phyloP scores from a whole-genome alignment of 2,329 filamentous ascomycete genomes.

The Exophiala mesophila region DNA sequence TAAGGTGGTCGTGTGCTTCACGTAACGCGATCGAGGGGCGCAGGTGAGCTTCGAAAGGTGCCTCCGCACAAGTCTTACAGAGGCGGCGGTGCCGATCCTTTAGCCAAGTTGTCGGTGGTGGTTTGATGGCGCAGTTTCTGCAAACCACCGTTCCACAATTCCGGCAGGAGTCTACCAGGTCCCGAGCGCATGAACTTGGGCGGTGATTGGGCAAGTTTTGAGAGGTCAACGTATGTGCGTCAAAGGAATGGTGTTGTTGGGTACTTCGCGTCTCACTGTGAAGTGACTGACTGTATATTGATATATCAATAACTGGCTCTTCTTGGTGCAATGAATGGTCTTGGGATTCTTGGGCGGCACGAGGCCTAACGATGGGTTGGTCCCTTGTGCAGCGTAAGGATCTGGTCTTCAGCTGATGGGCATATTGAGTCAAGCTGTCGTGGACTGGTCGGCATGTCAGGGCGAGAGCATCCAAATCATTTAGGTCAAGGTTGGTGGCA shows the following conservation, averaged over 20 bases:
- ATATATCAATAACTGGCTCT: slow-evolving; percentile 2
- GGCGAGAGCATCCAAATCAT: slow-evolving; percentile 77
- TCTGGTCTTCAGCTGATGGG: slow-evolving; percentile 64
- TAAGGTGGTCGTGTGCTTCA: slow-evolving; percentile 5
- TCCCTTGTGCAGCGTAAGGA: slow-evolving; percentile 81
- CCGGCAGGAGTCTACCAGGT: slow-evolving; percentile 79
- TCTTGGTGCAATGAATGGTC: slow-evolving; percentile 2
- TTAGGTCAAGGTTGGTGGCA: slow-evolving; percentile 74
- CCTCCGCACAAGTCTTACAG: slow-evolving; percentile 68
- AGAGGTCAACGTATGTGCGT: too few species aligned
- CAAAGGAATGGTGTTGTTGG: too few species aligned
- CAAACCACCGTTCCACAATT: slow-evolving; percentile 74
- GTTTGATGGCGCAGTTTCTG: slow-evolving; percentile 85
- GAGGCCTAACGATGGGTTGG: slow-evolving; percentile 36
- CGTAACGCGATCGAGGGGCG: slow-evolving; percentile 9
- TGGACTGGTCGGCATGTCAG: slow-evolving; percentile 76
- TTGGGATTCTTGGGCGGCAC: slow-evolving; percentile 13
- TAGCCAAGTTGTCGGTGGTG: slow-evolving; percentile 62
- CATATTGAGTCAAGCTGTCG: slow-evolving; percentile 71
- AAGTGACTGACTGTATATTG: background rate
- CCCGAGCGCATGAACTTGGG: slow-evolving; percentile 75
- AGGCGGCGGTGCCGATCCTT: slow-evolving; percentile 74
- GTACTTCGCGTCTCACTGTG: too few species aligned
- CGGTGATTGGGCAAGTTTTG: too few species aligned
- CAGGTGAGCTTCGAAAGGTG: slow-evolving; percentile 57